These are phyloP conservation scores for Trametes polyzona DNA, from an alignment of 1,284 basidiomycete species.

Conservation along the genomic window DNA sequence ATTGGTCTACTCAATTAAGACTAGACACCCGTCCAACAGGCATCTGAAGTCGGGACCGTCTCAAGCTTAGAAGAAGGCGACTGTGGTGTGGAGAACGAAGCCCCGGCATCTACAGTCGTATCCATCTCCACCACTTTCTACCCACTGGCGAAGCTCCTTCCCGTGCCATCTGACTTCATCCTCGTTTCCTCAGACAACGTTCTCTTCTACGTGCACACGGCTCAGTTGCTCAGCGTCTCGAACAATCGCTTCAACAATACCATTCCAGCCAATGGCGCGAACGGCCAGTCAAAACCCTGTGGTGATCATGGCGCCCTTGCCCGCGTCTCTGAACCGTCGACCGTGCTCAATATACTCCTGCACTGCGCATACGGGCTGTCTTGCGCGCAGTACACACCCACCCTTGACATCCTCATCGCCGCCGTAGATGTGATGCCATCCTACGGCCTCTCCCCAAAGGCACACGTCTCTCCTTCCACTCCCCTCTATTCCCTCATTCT, in stretches of 20 bases:
- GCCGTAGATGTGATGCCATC: slow-evolving; percentile 50
- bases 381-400: slow-evolving; percentile 63
- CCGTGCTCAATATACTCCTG: slow-evolving; percentile 62
- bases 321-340: too few species aligned
- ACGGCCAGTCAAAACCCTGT: background rate
- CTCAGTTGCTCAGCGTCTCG: slow-evolving; percentile 53
- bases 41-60: background rate
- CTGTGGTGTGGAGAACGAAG: background rate
- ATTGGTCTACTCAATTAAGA: too few species aligned
- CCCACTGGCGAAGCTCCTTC: slow-evolving; percentile 26
- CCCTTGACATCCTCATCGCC: slow-evolving; percentile 50
- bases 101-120: background rate
- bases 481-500: slow-evolving; percentile 28
- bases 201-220: slow-evolving; percentile 58
- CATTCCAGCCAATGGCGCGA: slow-evolving; percentile 37
- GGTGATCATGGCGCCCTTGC: slow-evolving; percentile 39
- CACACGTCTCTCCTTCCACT: slow-evolving; percentile 32
- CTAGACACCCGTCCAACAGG: too few species aligned
- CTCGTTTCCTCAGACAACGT: slow-evolving; percentile 18
- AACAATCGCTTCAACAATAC: slow-evolving; percentile 56
- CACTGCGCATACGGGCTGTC: slow-evolving; percentile 64
- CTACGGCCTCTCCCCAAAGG: slow-evolving; percentile 50
- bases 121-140: slow-evolving; percentile 38
- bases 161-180: slow-evolving; percentile 17
- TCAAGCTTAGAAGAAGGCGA: background rate